Evolutionary conservation across 139 green algal genomes (phyloP).

Genomic region (Tetradesmus obliquus): DNA sequence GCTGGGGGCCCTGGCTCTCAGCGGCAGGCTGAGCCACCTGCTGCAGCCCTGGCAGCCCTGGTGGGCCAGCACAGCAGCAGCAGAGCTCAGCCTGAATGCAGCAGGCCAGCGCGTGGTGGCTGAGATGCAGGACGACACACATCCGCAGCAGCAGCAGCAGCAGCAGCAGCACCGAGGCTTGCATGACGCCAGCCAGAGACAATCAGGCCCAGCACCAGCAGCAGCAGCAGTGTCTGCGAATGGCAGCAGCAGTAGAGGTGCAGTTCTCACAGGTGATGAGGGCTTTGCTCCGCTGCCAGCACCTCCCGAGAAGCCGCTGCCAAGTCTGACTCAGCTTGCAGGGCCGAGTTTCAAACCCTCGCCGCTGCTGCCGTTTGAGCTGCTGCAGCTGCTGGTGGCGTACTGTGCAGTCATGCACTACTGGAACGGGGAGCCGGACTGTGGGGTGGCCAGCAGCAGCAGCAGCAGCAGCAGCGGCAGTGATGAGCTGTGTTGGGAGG

Average conservation of each 20-base stretch:
- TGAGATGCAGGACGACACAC: background rate
- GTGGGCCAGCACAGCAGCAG: conserved; percentile 25
- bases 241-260: background rate
- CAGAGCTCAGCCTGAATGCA: conserved; percentile 7
- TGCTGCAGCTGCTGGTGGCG: conserved; percentile 37
- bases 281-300: background rate
- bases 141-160: background rate
- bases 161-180: background rate
- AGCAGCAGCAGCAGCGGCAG: background rate
- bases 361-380: conserved; percentile 20
- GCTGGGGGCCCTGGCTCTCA: conserved; percentile 16
- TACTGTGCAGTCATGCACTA: conserved; percentile 14
- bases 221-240: background rate
- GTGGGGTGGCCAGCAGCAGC: background rate
- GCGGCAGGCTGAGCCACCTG: conserved; percentile 22
- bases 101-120: background rate
- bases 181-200: background rate
- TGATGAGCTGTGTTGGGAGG: background rate
- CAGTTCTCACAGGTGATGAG: background rate
- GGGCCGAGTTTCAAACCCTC: background rate
- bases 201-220: background rate
- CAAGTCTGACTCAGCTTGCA: background rate
- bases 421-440: conserved; percentile 36
- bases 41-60: conserved; percentile 24
- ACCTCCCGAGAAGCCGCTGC: conserved; percentile 17